phyloP scores from a whole-genome alignment of 129 eudicot genomes.

The Flaveria sonorensis region DNA sequence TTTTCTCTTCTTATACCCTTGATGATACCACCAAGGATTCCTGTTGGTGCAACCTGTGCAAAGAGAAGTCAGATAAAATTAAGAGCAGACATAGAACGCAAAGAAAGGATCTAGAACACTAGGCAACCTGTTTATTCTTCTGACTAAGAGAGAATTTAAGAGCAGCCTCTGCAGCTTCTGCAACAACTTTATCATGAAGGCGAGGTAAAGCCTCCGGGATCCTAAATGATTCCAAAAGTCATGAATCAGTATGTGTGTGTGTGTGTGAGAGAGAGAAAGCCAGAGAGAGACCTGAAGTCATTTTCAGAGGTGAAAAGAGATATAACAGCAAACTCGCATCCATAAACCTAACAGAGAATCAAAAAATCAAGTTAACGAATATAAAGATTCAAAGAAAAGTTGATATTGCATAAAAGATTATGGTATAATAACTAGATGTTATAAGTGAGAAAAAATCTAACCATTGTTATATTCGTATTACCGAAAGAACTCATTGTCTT shows the following conservation, averaged over 20 bases:
- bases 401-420: background rate
- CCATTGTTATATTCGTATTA: constrained; percentile 73
- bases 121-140: constrained; percentile 61
- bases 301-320: constrained; percentile 84
- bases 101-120: constrained; percentile 19
- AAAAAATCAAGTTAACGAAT: constrained; percentile 19
- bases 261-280: constrained; percentile 37
- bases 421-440: constrained; percentile 10
- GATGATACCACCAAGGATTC: constrained; percentile 65
- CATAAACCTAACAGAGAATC: constrained; percentile 57
- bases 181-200: constrained; percentile 79
- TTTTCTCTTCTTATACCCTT: constrained; percentile 69
- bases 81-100: constrained; percentile 17
- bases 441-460: constrained; percentile 41
- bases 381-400: constrained; percentile 1
- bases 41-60: constrained; percentile 51
- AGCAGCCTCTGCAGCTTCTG: constrained; percentile 71
- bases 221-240: constrained; percentile 42
- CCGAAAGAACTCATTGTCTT: constrained; percentile 69
- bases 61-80: constrained; percentile 20
- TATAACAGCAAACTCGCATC: constrained; percentile 77
- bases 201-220: constrained; percentile 75
- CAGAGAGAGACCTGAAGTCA: constrained; percentile 81
- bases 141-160: constrained; percentile 47
- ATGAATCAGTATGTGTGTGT: constrained; percentile 11